Evolutionary conservation across 2,329 filamentous ascomycete genomes (phyloP).

Genomic region (Coniochaeta sp.): DNA sequence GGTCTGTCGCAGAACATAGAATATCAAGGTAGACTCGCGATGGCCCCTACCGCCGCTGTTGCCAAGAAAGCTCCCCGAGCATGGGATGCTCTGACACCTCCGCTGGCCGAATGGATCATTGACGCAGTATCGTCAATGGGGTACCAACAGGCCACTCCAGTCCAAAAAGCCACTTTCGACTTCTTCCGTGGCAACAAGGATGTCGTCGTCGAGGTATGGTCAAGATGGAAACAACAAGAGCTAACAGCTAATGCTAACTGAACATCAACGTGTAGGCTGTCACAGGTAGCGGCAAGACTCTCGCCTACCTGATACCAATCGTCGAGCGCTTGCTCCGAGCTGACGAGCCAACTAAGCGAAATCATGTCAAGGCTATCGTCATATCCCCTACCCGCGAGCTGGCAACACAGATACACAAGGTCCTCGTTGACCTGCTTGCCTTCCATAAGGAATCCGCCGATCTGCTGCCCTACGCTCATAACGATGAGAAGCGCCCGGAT

Average conservation of each 20-base stretch:
- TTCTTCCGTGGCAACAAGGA: slow-evolving; percentile 74
- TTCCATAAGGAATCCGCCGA: slow-evolving; percentile 79
- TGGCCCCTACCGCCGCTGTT: background rate
- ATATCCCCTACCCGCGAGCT: slow-evolving; percentile 91
- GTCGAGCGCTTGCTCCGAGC: slow-evolving; percentile 65
- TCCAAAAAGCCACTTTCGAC: slow-evolving; percentile 73
- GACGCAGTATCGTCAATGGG: slow-evolving; percentile 69
- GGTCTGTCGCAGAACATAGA: background rate
- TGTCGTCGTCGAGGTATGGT: slow-evolving; percentile 56
- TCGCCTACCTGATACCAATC: slow-evolving; percentile 54
- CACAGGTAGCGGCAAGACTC: slow-evolving; percentile 84
- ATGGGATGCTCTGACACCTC: slow-evolving; percentile 65
- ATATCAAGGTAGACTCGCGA: background rate
- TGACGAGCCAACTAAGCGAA: slow-evolving; percentile 77
- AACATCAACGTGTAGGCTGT: slow-evolving; percentile 59
- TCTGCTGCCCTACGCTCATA: slow-evolving; percentile 44
- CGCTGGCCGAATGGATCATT: slow-evolving; percentile 69
- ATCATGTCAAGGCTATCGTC: slow-evolving; percentile 86
- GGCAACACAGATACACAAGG: slow-evolving; percentile 81
- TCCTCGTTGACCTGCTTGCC: slow-evolving; percentile 66
- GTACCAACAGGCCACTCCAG: slow-evolving; percentile 71
- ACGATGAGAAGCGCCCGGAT: slow-evolving; percentile 47
- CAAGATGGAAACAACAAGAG: no score
- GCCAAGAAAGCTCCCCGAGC: slow-evolving; percentile 31
- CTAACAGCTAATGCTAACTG: no score